Conservation (phyloP, 164 flowering plant species). For the Sedum album region DNA sequence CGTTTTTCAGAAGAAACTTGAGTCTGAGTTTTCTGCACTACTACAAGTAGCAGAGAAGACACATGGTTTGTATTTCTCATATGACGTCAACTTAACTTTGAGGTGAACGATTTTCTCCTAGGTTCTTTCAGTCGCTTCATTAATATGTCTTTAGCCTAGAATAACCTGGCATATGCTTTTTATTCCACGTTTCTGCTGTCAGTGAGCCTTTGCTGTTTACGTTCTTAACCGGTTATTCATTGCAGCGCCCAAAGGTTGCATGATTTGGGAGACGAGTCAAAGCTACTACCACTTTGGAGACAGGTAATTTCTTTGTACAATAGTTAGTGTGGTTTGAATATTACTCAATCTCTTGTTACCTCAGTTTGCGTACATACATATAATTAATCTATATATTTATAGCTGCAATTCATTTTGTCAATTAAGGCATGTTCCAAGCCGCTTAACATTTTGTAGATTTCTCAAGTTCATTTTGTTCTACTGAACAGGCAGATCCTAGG, state of each 20-base stretch:
- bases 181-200: not conserved
- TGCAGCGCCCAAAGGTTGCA: constrained; percentile 73
- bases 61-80: constrained; percentile 83
- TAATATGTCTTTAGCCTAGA: not conserved
- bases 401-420: not conserved
- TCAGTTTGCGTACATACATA: not conserved
- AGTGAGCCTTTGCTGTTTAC: not conserved
- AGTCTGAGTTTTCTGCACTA: constrained; percentile 67
- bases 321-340: not conserved
- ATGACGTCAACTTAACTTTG: constrained; percentile 77
- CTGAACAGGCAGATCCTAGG: constrained; percentile 85
- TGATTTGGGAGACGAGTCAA: constrained; percentile 81
- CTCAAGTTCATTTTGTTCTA: constrained; percentile 1
- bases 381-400: not conserved
- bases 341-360: not conserved
- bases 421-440: not conserved
- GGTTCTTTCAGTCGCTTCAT: not conserved
- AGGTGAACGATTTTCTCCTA: constrained; percentile 33
- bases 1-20: constrained; percentile 77
- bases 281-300: constrained; percentile 93
- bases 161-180: not conserved
- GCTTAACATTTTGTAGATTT: not conserved
- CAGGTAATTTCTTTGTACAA: constrained; percentile 44
- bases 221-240: not conserved
- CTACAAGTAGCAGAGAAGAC: constrained; percentile 75